phyloP scores from a whole-genome alignment of 2,329 filamentous ascomycete genomes.

The Arthrobotrys conoides region DNA sequence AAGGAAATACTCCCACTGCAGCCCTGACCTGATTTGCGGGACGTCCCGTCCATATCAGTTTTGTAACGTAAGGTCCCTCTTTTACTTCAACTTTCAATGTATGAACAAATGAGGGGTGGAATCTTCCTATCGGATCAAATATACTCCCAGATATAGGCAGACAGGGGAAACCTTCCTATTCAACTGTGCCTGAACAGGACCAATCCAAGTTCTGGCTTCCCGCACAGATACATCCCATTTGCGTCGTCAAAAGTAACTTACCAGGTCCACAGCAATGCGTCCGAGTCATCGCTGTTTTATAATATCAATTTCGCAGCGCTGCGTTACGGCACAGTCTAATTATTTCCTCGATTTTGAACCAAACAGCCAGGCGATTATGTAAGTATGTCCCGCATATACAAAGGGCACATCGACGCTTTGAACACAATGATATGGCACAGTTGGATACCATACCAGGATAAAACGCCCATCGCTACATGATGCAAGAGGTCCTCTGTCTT shows the following conservation, averaged over 20 bases:
- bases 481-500: not conserved
- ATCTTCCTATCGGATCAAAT: slow-evolving; percentile 7
- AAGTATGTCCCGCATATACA: not conserved
- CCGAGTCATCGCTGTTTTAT: not conserved
- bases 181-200: slow-evolving; percentile 1
- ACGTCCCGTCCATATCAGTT: slow-evolving; percentile 19
- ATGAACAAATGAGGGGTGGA: slow-evolving; percentile 13
- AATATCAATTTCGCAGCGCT: slow-evolving; percentile 1
- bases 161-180: slow-evolving; percentile 8
- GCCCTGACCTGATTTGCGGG: slow-evolving; percentile 30
- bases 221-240: slow-evolving; percentile 17
- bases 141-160: not conserved
- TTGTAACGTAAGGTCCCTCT: not conserved
- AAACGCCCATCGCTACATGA: not conserved
- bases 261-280: not conserved
- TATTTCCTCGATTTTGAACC: too few species aligned
- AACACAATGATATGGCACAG: slow-evolving; percentile 13
- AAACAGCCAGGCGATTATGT: not conserved
- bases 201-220: slow-evolving; percentile 8
- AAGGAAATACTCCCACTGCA: not conserved
- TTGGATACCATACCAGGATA: slow-evolving; percentile 5
- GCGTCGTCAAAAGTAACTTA: not conserved
- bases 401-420: not conserved
- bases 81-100: not conserved
- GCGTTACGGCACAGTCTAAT: not conserved